phyloP scores from a whole-genome alignment of 352 stramenopile genomes.

The Aphanomyces invadans region DNA sequence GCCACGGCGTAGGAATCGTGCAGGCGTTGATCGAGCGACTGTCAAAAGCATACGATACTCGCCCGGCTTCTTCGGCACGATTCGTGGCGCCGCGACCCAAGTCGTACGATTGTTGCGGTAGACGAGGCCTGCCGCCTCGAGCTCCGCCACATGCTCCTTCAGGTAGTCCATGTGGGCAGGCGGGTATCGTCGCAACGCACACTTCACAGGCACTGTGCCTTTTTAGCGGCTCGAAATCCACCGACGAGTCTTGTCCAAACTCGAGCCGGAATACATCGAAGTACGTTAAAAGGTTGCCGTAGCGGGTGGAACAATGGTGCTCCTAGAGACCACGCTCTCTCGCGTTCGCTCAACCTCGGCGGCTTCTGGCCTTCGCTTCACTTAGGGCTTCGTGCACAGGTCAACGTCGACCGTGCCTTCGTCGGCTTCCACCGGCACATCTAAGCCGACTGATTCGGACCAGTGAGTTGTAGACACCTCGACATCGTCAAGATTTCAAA shows the following conservation, averaged over 20 bases:
- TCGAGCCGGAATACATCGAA: constrained; percentile 7
- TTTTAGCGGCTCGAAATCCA: constrained; percentile 12
- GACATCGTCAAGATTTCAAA: neutral
- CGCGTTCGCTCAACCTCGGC: no score
- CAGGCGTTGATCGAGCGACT: constrained; percentile 26
- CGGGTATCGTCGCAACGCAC: constrained; percentile 14
- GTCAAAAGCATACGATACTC: constrained; percentile 24
- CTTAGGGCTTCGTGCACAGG: no score
- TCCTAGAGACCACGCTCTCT: neutral
- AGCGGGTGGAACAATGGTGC: neutral
- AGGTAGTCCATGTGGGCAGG: constrained; percentile 12
- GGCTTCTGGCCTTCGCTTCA: no score
- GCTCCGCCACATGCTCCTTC: neutral
- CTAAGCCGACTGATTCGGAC: no score
- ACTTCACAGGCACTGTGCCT: constrained; percentile 8
- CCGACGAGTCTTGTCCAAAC: constrained; percentile 2
- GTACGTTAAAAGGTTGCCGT: neutral
- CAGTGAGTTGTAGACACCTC: no score
- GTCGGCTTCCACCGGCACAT: no score
- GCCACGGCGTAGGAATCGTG: constrained; percentile 27
- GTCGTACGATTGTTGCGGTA: constrained; percentile 19
- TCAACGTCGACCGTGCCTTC: no score
- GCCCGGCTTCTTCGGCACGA: constrained; percentile 10
- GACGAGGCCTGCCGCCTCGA: neutral
- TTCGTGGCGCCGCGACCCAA: constrained; percentile 8